These are phyloP conservation scores for Evernia prunastri DNA, from an alignment of 495 filamentous ascomycete genomes.

Conservation along the genomic window DNA sequence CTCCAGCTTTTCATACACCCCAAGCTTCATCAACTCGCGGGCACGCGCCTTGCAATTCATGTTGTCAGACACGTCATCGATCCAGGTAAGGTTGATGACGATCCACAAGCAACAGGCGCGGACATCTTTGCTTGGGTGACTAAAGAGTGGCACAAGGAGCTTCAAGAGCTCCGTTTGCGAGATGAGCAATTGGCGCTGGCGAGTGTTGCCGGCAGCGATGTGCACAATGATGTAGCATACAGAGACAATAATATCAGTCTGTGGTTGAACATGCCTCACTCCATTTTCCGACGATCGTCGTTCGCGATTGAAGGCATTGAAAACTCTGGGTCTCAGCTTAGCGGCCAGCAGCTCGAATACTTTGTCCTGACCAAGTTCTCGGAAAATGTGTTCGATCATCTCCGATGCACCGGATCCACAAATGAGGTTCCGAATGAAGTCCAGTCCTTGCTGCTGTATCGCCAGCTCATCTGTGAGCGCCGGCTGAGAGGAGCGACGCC, in stretches of 20 bases:
- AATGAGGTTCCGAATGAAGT: constrained; percentile 85
- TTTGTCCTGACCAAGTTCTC: constrained; percentile 62
- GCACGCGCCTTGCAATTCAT: constrained; percentile 57
- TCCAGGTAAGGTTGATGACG: constrained; percentile 73
- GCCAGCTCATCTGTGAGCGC: constrained; percentile 70
- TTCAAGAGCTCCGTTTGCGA: constrained; percentile 52
- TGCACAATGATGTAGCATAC: constrained; percentile 75
- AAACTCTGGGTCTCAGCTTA: constrained; percentile 57
- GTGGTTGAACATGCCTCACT: constrained; percentile 42
- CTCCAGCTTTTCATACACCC: constrained; percentile 60
- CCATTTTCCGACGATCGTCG: constrained; percentile 26
- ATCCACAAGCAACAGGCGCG: constrained; percentile 72
- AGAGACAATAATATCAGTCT: constrained; percentile 64
- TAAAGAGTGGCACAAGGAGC: constrained; percentile 52
- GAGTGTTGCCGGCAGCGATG: constrained; percentile 70
- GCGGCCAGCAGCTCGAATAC: constrained; percentile 69
- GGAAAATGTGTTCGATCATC: constrained; percentile 81
- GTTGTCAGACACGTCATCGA: constrained; percentile 63
- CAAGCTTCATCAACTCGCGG: constrained; percentile 59
- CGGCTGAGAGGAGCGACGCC: constrained; percentile 30
- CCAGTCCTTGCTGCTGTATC: constrained; percentile 84
- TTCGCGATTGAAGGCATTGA: constrained; percentile 36
- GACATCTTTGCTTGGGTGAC: constrained; percentile 61
- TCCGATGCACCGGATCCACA: constrained; percentile 58
- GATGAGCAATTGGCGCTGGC: constrained; percentile 70